phyloP scores from a whole-genome alignment of 768 basidiomycete genomes.

The Leccinum pellstonianum region DNA sequence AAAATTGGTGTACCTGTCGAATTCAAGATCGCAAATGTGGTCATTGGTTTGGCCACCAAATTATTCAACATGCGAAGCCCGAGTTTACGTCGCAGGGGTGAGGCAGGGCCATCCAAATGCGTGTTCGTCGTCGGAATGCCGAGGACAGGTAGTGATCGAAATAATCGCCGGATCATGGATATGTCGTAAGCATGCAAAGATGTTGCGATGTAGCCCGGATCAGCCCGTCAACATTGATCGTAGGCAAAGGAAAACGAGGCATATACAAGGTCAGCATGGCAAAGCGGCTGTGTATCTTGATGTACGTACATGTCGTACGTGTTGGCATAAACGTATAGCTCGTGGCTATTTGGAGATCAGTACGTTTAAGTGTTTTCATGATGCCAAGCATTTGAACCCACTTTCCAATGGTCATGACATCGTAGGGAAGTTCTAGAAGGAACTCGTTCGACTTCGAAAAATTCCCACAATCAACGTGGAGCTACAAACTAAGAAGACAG shows the following conservation, averaged over 20 bases:
- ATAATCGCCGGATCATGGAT: neutral
- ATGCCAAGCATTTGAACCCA: conserved; percentile 33
- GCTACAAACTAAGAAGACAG: neutral
- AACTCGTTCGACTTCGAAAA: conserved; percentile 29
- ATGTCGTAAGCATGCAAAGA: neutral
- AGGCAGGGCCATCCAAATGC: neutral
- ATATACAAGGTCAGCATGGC: conserved; percentile 6
- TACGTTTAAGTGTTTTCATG: neutral
- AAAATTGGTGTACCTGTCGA: conserved; percentile 59
- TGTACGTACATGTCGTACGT: conserved; percentile 59
- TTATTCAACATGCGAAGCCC: neutral
- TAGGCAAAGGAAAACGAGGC: neutral
- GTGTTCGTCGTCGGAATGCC: neutral
- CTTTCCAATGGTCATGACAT: conserved; percentile 85
- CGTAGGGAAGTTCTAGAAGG: conserved; percentile 71
- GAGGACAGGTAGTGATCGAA: conserved; percentile 1
- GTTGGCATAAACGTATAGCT: conserved; percentile 71
- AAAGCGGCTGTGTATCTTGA: neutral
- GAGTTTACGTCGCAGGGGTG: neutral
- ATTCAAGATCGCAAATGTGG: neutral
- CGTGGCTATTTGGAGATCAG: conserved; percentile 52
- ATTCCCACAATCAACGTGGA: neutral
- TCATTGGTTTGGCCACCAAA: neutral
- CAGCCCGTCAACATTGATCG: neutral
- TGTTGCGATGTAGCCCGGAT: neutral